These are phyloP conservation scores for Mikania micrantha DNA, from an alignment of 129 eudicot genomes.

Conservation along the genomic window DNA sequence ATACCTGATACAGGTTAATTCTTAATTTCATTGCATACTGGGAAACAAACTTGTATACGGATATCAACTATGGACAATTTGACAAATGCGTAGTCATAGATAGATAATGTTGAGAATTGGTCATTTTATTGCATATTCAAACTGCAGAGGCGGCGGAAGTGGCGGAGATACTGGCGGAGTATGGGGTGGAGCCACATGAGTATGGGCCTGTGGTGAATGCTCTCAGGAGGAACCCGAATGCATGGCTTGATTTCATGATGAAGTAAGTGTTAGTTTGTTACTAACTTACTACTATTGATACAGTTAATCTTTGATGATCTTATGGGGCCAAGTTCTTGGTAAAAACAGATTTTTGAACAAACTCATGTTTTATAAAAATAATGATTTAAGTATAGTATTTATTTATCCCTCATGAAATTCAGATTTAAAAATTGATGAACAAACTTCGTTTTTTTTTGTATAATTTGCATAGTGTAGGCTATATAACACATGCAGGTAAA, in stretches of 20 bases:
- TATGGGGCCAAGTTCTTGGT: background rate
- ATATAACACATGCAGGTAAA: too few relatives aligned
- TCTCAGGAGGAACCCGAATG: constrained; percentile 81
- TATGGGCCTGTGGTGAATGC: constrained; percentile 89
- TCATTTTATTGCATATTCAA: background rate
- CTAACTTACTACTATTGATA: background rate
- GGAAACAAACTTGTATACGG: background rate
- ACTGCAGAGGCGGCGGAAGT: constrained; percentile 94
- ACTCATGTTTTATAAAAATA: too few relatives aligned
- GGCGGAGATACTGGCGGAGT: constrained; percentile 81
- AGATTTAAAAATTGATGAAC: too few relatives aligned
- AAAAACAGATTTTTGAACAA: background rate
- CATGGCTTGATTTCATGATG: constrained; percentile 99
- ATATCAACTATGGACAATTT: too few relatives aligned
- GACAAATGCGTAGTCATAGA: too few relatives aligned
- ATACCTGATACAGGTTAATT: constrained; percentile 86
- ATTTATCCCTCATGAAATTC: too few relatives aligned
- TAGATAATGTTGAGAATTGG: background rate
- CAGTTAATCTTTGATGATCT: background rate
- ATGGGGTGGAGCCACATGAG: constrained; percentile 84
- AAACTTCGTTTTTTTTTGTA: too few relatives aligned
- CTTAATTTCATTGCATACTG: background rate
- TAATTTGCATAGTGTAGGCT: too few relatives aligned
- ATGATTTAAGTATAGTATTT: too few relatives aligned
- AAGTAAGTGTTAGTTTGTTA: constrained; percentile 79